These are phyloP conservation scores for Lathyrus sativus DNA, from an alignment of 306 rosid species.

Conservation along the genomic window DNA sequence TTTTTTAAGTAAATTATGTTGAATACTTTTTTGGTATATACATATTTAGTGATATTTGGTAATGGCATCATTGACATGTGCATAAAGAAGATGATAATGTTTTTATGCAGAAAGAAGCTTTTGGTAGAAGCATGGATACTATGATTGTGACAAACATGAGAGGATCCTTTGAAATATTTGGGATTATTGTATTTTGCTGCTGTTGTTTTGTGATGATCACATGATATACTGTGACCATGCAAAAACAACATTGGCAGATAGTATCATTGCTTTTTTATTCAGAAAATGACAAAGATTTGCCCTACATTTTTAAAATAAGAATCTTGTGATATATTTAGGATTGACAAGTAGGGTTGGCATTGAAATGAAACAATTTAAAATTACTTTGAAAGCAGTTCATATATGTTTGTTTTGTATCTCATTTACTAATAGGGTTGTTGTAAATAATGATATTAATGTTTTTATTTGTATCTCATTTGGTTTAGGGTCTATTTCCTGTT, in stretches of 20 bases:
- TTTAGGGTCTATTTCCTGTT: no score
- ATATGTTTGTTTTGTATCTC: no score
- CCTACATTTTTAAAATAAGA: background rate
- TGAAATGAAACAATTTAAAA: background rate
- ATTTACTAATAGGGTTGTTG: no score
- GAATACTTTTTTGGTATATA: constrained; percentile 20
- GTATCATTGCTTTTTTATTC: background rate
- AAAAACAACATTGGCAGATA: constrained; percentile 23
- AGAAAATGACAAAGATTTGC: no score
- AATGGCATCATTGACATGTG: constrained; percentile 30
- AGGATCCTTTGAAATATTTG: constrained; percentile 33
- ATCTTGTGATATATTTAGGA: background rate
- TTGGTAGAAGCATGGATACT: constrained; percentile 29
- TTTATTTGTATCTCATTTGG: no score
- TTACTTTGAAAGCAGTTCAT: constrained; percentile 5
- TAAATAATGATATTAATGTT: no score
- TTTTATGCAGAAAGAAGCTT: constrained; percentile 19
- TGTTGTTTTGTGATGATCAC: constrained; percentile 2
- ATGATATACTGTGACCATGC: constrained; percentile 16
- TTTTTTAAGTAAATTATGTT: constrained; percentile 27
- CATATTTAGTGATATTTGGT: no score
- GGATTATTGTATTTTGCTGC: background rate
- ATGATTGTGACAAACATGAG: constrained; percentile 38
- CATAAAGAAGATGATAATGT: constrained; percentile 23
- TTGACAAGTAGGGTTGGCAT: background rate